Conservation (phyloP, 78 protist genomes). For the Emiliania huxleyi region DNA sequence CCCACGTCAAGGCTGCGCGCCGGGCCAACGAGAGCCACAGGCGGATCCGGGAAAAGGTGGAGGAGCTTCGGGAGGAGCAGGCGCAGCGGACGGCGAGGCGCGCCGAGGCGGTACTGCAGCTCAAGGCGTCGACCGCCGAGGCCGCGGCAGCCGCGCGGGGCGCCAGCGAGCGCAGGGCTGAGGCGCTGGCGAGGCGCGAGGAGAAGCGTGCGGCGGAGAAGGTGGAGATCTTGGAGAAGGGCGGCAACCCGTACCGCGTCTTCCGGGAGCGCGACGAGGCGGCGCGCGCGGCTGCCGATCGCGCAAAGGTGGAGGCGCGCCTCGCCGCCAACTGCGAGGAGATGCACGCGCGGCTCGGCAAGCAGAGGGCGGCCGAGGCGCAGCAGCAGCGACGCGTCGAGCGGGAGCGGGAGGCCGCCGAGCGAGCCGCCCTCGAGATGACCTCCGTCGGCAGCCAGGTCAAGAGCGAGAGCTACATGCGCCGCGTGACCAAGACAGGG, state of each 20-base stretch:
- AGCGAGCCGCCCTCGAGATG: background rate
- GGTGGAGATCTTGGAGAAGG: background rate
- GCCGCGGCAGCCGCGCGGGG: background rate
- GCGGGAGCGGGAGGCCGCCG: background rate
- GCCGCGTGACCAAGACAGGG: background rate
- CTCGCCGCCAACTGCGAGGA: background rate
- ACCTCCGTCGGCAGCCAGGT: background rate
- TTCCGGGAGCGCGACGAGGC: background rate
- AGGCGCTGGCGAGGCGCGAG: background rate
- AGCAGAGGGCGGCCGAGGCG: background rate
- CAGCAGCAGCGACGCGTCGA: too few relatives aligned
- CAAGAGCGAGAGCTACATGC: background rate
- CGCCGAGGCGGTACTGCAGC: background rate
- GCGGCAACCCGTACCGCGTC: conserved; percentile 39
- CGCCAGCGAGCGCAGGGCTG: background rate
- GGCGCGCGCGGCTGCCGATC: background rate
- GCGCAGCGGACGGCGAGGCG: background rate
- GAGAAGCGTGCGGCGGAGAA: background rate
- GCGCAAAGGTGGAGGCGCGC: background rate
- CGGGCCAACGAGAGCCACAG: background rate
- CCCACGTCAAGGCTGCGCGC: too few relatives aligned
- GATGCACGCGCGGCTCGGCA: background rate
- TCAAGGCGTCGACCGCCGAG: background rate
- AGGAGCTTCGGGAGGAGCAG: background rate
- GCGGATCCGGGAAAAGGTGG: background rate